Conservation (phyloP, 2,329 filamentous ascomycete genomes). For the Taxawa tesnikishii region DNA sequence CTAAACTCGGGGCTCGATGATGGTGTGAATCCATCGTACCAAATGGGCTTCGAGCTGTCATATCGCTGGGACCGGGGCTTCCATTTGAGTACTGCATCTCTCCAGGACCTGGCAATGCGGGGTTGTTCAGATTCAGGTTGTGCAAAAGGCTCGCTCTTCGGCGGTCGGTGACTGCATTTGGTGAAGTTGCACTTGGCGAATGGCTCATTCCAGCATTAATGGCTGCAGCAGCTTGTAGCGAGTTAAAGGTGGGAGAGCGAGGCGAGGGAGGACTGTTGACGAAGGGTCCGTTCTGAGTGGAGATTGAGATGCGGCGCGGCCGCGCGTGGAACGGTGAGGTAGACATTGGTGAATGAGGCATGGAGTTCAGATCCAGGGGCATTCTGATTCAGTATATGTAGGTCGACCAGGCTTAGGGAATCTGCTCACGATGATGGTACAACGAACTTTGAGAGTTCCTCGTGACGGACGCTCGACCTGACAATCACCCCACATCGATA, state of each 20-base stretch:
- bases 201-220: slow-evolving; percentile 52
- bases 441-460: background rate
- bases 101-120: slow-evolving; percentile 52
- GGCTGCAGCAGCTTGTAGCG: slow-evolving; percentile 62
- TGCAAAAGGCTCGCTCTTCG: slow-evolving; percentile 58
- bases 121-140: slow-evolving; percentile 64
- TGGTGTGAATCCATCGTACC: slow-evolving; percentile 44
- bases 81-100: slow-evolving; percentile 47
- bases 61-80: background rate
- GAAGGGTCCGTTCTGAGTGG: slow-evolving; percentile 26
- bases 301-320: slow-evolving; percentile 17
- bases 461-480: background rate
- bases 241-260: slow-evolving; percentile 53
- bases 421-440: too few relatives aligned
- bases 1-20: slow-evolving; percentile 56
- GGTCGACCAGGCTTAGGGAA: background rate
- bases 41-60: slow-evolving; percentile 11
- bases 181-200: slow-evolving; percentile 1
- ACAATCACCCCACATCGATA: background rate
- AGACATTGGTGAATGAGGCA: slow-evolving; percentile 35
- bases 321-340: slow-evolving; percentile 16
- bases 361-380: slow-evolving; percentile 48
- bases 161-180: slow-evolving; percentile 6
- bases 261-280: slow-evolving; percentile 42
- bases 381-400: slow-evolving; percentile 25